A percentile compares a stretch with the other conserved stretches of the same genome.
These are phyloP conservation scores for Hansenula lynferdii DNA, from an alignment of 1,139 yeast genomes.

Conservation along the genomic window DNA sequence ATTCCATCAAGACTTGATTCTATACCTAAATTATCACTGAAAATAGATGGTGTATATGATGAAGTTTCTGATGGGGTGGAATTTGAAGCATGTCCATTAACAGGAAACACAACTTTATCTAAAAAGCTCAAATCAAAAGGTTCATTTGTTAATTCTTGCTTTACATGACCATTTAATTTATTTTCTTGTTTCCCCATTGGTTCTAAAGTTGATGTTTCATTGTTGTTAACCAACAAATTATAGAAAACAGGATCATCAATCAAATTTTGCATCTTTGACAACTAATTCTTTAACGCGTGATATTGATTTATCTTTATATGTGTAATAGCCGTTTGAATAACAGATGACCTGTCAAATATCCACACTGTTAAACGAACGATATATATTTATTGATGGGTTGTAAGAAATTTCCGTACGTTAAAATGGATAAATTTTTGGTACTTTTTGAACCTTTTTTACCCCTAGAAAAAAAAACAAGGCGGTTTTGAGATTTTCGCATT, in stretches of 20 bases:
- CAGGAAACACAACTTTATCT: conserved; percentile 8
- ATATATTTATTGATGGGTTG: background rate
- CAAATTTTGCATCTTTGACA: conserved; percentile 10
- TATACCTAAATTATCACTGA: conserved; percentile 2
- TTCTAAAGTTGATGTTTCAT: conserved; percentile 6
- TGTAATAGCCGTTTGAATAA: background rate
- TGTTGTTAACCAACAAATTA: conserved; percentile 10
- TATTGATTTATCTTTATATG: background rate
- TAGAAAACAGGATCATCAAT: conserved; percentile 14
- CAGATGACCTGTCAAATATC: background rate
- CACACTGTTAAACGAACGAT: background rate
- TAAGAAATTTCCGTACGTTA: background rate
- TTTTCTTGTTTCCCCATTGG: background rate
- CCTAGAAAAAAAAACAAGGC: background rate
- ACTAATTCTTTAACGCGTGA: background rate
- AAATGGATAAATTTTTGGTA: background rate
- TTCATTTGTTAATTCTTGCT: background rate
- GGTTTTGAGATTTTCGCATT: background rate
- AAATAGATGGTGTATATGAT: conserved; percentile 2
- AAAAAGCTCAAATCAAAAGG: conserved; percentile 9
- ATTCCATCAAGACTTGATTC: background rate
- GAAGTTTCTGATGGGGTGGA: conserved; percentile 3
- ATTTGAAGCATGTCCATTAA: background rate
- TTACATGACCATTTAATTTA: background rate
- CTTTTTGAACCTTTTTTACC: background rate